Evolutionary conservation across 1,284 basidiomycete genomes (phyloP), one percentile per base, ranked within the genome.

Genomic region (Farysia itapuensis): DNA sequence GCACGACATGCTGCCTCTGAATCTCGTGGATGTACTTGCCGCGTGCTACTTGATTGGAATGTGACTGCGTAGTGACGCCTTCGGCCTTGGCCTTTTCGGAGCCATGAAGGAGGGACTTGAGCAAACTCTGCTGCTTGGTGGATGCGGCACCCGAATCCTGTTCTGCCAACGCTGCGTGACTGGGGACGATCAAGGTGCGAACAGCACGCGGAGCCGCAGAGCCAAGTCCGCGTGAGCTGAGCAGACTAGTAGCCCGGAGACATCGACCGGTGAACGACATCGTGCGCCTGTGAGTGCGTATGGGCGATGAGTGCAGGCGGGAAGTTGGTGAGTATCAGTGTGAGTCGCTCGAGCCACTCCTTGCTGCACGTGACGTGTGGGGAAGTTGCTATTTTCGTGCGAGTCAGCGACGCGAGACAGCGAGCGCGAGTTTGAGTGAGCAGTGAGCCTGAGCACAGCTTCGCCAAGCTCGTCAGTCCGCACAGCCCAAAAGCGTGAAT

Each of bases 1-100:
- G 65, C 22, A 44, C 47, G 20, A 74, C 71, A 32, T 51, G 50
- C 38, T 70, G 67, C 20, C 69, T 61, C 35, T 65, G 63, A 24
- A 75, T 72, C 43, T 75, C 72, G 52, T 72, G 72, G 16, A 75
- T 64, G 47, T 67, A 69, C 34, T 69, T 70, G 25, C 68, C 68
- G 15, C 70, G 46, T 1, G 58, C 68, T 13, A 72, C 70, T 7
- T 54, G 50, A 23, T 23, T 51, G 22, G 64, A 65, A 35, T 58
- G 56, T 3, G 45, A 50, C 29, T 65, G 61, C 4, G 46, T 43
- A 14, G 60, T 64, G 31, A 58, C 34, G 28, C 58, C 64, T 36
- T 65, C 60, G 15, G 48, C 50, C 36, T 68, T 57, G 19, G 64
- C 69, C 19, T 45, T 57, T 5, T 64, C 59, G 6, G 70, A 70